Evolutionary conservation across 1,139 yeast species (phyloP).

Genomic region (Candida sanyaensis): DNA sequence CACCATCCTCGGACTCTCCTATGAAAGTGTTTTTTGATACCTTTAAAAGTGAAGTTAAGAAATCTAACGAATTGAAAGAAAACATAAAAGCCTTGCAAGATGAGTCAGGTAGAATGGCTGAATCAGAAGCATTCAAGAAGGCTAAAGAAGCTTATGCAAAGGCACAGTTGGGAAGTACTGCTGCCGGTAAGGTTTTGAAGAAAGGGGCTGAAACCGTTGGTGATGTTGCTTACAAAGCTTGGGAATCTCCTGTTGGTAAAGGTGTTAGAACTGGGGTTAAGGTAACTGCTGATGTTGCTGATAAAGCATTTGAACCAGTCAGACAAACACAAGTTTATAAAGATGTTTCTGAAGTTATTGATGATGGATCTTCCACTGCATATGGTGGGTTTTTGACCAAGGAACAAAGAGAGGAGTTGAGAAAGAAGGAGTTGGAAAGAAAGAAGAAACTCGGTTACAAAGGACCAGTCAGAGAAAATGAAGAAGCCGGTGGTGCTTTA

Average conservation of each 20-base stretch:
- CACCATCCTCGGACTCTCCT: slow-evolving; percentile 60
- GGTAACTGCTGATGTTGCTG: slow-evolving; percentile 79
- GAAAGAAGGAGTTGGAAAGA: slow-evolving; percentile 62
- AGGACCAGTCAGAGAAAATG: slow-evolving; percentile 75
- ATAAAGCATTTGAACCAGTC: slow-evolving; percentile 91
- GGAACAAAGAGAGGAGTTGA: slow-evolving; percentile 75
- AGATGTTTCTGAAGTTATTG: slow-evolving; percentile 85
- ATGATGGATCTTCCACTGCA: slow-evolving; percentile 83
- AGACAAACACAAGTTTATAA: slow-evolving; percentile 88
- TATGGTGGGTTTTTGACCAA: slow-evolving; percentile 93
- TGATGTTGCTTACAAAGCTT: slow-evolving; percentile 83
- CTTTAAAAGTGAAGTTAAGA: slow-evolving; percentile 86
- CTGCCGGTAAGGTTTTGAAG: slow-evolving; percentile 80
- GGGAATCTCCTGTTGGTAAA: slow-evolving; percentile 95
- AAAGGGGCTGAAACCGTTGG: slow-evolving; percentile 97
- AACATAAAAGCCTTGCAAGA: slow-evolving; percentile 94
- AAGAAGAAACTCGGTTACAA: slow-evolving; percentile 56
- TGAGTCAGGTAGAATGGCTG: slow-evolving; percentile 94
- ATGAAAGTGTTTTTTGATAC: slow-evolving; percentile 92
- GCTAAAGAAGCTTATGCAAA: slow-evolving; percentile 91
- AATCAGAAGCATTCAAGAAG: slow-evolving; percentile 87
- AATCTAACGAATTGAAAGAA: slow-evolving; percentile 85
- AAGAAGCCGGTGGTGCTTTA: slow-evolving; percentile 82
- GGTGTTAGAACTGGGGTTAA: slow-evolving; percentile 82
- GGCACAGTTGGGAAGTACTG: slow-evolving; percentile 80